A percentile compares a stretch with the other conserved stretches of the same genome.
Conservation (phyloP, 2,329 filamentous ascomycete species). For the Alternaria consortialis region DNA sequence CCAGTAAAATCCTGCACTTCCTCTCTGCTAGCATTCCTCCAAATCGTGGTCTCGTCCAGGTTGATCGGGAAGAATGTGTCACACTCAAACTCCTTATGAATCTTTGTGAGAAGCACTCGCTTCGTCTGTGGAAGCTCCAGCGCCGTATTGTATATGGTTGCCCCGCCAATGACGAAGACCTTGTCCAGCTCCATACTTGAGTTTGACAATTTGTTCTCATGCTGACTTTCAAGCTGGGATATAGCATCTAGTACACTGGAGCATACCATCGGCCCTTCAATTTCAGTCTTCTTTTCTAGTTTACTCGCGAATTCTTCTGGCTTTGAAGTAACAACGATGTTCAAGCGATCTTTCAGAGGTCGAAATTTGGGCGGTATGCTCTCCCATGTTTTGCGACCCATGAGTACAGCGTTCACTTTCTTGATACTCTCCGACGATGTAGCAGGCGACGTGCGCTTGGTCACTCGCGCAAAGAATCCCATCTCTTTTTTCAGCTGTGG, state of each 20-base stretch:
- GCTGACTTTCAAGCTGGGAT: constrained; percentile 9
- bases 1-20: constrained; percentile 72
- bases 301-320: constrained; percentile 25
- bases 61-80: constrained; percentile 77
- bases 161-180: constrained; percentile 89
- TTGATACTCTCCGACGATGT: constrained; percentile 10
- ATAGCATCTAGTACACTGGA: constrained; percentile 59
- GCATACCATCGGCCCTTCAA: constrained; percentile 62
- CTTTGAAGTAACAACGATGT: constrained; percentile 78
- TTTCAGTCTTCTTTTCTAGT: constrained; percentile 2
- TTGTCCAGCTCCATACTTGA: constrained; percentile 20
- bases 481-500: constrained; percentile 88
- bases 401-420: constrained; percentile 75
- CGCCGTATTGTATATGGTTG: constrained; percentile 80
- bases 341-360: constrained; percentile 80
- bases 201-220: background rate
- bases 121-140: constrained; percentile 66
- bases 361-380: constrained; percentile 81
- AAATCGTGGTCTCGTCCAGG: constrained; percentile 59
- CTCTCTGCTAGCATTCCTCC: constrained; percentile 63
- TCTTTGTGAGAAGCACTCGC: constrained; percentile 74
- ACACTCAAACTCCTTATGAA: constrained; percentile 75
- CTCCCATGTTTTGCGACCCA: constrained; percentile 98
- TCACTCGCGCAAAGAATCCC: constrained; percentile 92
- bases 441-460: constrained; percentile 67